A percentile compares a stretch with the other conserved stretches of the same genome.
phyloP scores from a whole-genome alignment of 2,329 filamentous ascomycete genomes.

The Aspergillus udagawae region DNA sequence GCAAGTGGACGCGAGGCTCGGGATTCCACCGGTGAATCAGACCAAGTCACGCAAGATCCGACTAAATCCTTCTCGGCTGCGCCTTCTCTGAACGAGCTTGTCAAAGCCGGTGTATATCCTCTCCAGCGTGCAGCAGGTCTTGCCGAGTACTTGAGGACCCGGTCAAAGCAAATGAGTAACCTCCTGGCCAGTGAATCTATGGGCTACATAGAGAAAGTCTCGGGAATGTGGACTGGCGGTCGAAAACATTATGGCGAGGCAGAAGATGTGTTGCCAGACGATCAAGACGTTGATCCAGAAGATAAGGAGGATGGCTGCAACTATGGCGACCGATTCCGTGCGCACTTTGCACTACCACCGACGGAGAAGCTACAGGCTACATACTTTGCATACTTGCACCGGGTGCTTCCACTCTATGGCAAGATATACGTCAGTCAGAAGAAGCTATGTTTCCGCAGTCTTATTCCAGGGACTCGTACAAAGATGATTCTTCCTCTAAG shows the following conservation, averaged over 20 bases:
- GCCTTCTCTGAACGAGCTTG: slow-evolving; percentile 55
- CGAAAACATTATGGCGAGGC: slow-evolving; percentile 81
- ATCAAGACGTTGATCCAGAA: slow-evolving; percentile 54
- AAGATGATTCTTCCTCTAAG: slow-evolving; percentile 88
- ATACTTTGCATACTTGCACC: slow-evolving; percentile 88
- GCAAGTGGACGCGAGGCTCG: slow-evolving; percentile 12
- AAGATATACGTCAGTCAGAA: slow-evolving; percentile 92
- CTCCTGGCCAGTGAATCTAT: slow-evolving; percentile 86
- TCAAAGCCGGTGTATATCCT: slow-evolving; percentile 66
- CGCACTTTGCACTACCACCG: slow-evolving; percentile 83
- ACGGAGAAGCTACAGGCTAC: slow-evolving; percentile 81
- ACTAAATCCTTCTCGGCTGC: slow-evolving; percentile 34
- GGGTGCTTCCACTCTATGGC: slow-evolving; percentile 86
- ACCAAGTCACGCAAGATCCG: slow-evolving; percentile 18
- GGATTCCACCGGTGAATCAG: slow-evolving; percentile 19
- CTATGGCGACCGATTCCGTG: slow-evolving; percentile 68
- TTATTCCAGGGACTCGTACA: slow-evolving; percentile 82
- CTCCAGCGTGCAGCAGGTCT: slow-evolving; percentile 78
- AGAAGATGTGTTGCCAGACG: slow-evolving; percentile 63
- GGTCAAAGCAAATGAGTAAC: slow-evolving; percentile 75
- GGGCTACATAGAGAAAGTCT: slow-evolving; percentile 95
- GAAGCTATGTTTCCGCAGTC: slow-evolving; percentile 87
- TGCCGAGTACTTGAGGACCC: slow-evolving; percentile 75
- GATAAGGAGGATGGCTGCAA: slow-evolving; percentile 53
- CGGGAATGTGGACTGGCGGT: slow-evolving; percentile 92